phyloP scores from a whole-genome alignment of 2,329 filamentous ascomycete genomes.

The Colletotrichum sojae region DNA sequence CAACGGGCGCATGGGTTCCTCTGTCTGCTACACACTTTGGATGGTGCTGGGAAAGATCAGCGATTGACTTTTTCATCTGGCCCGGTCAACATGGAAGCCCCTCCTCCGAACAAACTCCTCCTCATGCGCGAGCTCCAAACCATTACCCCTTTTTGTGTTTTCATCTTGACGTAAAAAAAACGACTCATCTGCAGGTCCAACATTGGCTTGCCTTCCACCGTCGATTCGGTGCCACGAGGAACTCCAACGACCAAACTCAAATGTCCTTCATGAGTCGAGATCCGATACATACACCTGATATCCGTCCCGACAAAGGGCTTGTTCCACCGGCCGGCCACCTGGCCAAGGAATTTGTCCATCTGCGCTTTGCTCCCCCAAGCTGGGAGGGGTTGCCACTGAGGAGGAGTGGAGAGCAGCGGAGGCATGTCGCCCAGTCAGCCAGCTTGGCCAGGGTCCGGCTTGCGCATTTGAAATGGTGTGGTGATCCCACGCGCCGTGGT shows the following conservation, averaged over 20 bases:
- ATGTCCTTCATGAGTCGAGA: not conserved
- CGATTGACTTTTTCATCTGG: slow-evolving; percentile 37
- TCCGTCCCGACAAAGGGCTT: not conserved
- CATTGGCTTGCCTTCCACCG: not conserved
- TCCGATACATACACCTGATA: not conserved
- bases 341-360: not conserved
- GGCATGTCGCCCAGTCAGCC: slow-evolving; percentile 24
- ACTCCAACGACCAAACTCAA: not conserved
- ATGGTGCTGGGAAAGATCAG: slow-evolving; percentile 21
- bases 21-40: not conserved
- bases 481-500: slow-evolving; percentile 32
- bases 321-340: not conserved
- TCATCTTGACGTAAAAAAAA: not conserved
- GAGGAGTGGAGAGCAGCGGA: slow-evolving; percentile 9
- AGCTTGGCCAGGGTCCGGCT: slow-evolving; percentile 4
- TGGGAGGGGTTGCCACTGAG: slow-evolving; percentile 19
- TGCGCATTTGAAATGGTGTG: slow-evolving; percentile 26
- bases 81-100: slow-evolving; percentile 26
- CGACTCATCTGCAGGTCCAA: not conserved
- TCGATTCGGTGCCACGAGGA: not conserved
- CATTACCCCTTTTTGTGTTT: slow-evolving; percentile 6
- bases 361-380: slow-evolving; percentile 23
- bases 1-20: slow-evolving; percentile 4
- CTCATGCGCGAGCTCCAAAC: not conserved
- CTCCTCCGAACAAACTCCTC: slow-evolving; percentile 4